These are phyloP conservation scores for Microstegium vimineum DNA, from an alignment of 176 grass and related monocot species.

Conservation along the genomic window DNA sequence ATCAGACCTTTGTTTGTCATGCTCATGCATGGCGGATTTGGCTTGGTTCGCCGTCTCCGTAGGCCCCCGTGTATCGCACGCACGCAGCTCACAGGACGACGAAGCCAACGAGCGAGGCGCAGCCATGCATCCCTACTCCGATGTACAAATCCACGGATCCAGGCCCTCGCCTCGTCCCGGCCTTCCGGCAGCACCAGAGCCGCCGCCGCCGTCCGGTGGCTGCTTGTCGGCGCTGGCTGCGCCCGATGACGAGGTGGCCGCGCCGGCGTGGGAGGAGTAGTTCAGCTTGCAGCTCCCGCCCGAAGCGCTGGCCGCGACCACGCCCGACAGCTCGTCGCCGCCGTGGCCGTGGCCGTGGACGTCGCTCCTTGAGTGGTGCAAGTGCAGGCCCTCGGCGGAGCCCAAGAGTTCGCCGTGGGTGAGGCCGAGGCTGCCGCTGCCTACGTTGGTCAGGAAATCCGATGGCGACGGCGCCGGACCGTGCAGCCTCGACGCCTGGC, in stretches of 20 bases:
- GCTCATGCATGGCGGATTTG: slow-evolving; percentile 41
- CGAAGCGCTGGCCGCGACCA: slow-evolving; percentile 31
- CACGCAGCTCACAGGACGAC: neutral
- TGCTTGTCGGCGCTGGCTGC: neutral
- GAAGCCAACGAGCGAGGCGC: neutral
- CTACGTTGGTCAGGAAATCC: slow-evolving; percentile 38
- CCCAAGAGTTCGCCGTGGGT: slow-evolving; percentile 39
- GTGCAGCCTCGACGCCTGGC: slow-evolving; percentile 25
- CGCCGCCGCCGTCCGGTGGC: slow-evolving; percentile 8
- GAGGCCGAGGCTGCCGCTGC: slow-evolving; percentile 24
- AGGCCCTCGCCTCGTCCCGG: slow-evolving; percentile 30
- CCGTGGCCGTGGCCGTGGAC: too few relatives aligned
- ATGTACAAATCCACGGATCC: slow-evolving; percentile 57
- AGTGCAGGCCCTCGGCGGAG: slow-evolving; percentile 40
- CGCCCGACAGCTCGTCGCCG: slow-evolving; percentile 41
- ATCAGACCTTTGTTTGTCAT: slow-evolving; percentile 38
- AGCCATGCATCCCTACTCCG: slow-evolving; percentile 33
- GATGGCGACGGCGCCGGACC: slow-evolving; percentile 31
- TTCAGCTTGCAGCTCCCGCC: slow-evolving; percentile 51
- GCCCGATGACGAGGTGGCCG: slow-evolving; percentile 16
- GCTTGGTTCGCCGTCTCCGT: neutral
- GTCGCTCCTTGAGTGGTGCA: slow-evolving; percentile 26
- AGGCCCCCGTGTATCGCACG: neutral
- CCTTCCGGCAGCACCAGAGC: neutral
- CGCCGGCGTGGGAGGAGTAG: slow-evolving; percentile 34